Evolutionary conservation across 1,284 basidiomycete species (phyloP), one percentile per base, ranked within the genome.

Genomic region (Apiotrichum akiyoshidainum): DNA sequence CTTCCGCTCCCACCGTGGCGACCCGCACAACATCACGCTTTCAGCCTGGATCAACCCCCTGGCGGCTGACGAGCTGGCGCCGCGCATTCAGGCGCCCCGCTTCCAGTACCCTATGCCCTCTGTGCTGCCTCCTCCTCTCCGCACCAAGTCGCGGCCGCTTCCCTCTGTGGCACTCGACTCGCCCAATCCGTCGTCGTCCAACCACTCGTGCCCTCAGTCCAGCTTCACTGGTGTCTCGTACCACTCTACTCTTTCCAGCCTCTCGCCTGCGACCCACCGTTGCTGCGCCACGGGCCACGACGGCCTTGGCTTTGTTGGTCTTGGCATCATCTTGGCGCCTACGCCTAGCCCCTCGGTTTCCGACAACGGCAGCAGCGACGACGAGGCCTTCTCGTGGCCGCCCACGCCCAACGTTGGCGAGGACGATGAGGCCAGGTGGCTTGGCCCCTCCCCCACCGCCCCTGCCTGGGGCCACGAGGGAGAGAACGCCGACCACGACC

Each of bases 31-130:
- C 55, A 64, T 78, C 49, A 68, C 63, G 42, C 53, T 78, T 10
- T 73, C 71, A 7, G 67, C 71, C n/a, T 76, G 70, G 68, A 60
- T 78, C 37, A 60, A 71, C 52, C 67, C 68, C 4, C 57, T 42
- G 11, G 58, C 55, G 39, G 46, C 55, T 21, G 37, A 49, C 26
- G 51, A 35, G 6, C 55, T 61, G 17, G 62, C 55, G 2, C 57
- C 49, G 2, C 57, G 45, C 54, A 41, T 49, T 41, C 46, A 45
- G 2, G 50, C 54, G 21, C 59, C 64, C 9, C 50, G 54, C 5
- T 64, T 65, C 53, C 52, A 61, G 34, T 64, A 61, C 47, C 63
- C 64, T 5, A 60, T 65, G 63, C 59, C 59, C 2, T 0, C 46
- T 12, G 46, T 39, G 8, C 11, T 41, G 21, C 22, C 44, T 40